Percentiles rank a stretch among this genome's conserved stretches.
phyloP scores from a whole-genome alignment of 306 rosid species.

The Fragaria nilgerrensis region DNA sequence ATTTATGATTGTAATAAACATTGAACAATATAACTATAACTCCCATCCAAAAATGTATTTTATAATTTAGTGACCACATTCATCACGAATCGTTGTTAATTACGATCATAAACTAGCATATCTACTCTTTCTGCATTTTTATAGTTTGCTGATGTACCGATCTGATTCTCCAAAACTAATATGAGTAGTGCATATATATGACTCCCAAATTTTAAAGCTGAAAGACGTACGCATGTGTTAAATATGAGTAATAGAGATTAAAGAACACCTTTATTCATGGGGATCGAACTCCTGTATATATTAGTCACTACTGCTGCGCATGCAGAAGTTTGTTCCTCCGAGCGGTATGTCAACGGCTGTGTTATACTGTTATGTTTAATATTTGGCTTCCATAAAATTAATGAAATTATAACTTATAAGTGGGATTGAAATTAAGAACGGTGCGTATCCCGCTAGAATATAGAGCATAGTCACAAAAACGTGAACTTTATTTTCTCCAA shows the following conservation, averaged over 20 bases:
- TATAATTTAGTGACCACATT: not conserved
- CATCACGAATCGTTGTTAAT: not conserved
- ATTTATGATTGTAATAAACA: not conserved
- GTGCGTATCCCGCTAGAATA: not conserved
- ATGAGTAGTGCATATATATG: not conserved
- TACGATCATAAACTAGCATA: not conserved
- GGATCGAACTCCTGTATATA: not conserved
- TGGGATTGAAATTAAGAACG: not conserved
- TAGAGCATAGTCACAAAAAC: not conserved
- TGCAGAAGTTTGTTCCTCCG: constrained; percentile 10
- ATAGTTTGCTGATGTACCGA: not conserved
- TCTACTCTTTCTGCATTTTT: not conserved
- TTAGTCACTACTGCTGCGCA: not conserved
- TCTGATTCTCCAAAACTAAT: not conserved
- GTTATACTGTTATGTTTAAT: not conserved
- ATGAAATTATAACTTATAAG: not conserved
- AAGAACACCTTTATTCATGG: not conserved
- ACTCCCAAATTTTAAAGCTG: not conserved
- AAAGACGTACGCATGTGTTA: constrained; percentile 3
- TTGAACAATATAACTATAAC: not conserved
- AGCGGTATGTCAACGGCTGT: constrained; percentile 11
- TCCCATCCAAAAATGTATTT: not conserved
- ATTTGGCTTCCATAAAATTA: not conserved
- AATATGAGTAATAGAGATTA: not conserved
- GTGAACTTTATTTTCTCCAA: not conserved